Percentiles rank a stretch among this genome's conserved stretches.
These are phyloP conservation scores for Ophiocordyceps unilateralis DNA, from an alignment of 2,329 filamentous ascomycete genomes.

Conservation along the genomic window DNA sequence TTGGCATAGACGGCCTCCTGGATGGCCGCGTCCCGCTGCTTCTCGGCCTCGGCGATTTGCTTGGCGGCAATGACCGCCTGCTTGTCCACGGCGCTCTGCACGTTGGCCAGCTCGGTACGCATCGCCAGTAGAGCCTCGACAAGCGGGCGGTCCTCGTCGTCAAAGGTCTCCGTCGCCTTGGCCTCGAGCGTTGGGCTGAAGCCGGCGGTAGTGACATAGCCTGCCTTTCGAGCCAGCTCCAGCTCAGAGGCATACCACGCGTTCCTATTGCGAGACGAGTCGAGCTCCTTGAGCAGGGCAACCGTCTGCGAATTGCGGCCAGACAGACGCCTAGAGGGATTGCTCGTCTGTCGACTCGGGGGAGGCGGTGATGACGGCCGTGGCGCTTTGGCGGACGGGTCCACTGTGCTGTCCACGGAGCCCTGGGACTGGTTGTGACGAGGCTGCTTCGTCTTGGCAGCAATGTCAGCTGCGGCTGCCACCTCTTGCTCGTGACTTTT, in stretches of 20 bases:
- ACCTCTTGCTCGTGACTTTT: conserved; percentile 19
- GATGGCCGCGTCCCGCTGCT: conserved; percentile 85
- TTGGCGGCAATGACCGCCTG: conserved; percentile 75
- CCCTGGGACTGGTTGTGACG: conserved; percentile 34
- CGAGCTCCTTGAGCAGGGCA: conserved; percentile 70
- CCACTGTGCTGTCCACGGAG: conserved; percentile 51
- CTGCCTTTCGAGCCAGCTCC: conserved; percentile 76
- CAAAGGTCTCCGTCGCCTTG: conserved; percentile 60
- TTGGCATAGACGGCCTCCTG: conserved; percentile 91
- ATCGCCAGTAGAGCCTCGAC: conserved; percentile 87
- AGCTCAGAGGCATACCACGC: conserved; percentile 96
- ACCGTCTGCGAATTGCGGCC: conserved; percentile 49
- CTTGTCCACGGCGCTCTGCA: conserved; percentile 77
- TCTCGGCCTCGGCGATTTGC: conserved; percentile 84
- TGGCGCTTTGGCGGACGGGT: conserved; percentile 29
- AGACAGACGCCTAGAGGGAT: conserved; percentile 42
- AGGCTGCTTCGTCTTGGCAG: conserved; percentile 15
- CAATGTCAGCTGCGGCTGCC: conserved; percentile 5
- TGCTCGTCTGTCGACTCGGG: conserved; percentile 36
- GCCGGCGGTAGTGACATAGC: conserved; percentile 59
- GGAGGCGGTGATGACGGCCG: conserved; percentile 41
- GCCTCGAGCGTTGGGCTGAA: conserved; percentile 61
- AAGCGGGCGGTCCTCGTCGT: conserved; percentile 80
- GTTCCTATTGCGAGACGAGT: conserved; percentile 68
- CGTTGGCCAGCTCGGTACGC: conserved; percentile 74